Conservation (phyloP, 345 rosid genomes). For the Rhodamnia rubescens region DNA sequence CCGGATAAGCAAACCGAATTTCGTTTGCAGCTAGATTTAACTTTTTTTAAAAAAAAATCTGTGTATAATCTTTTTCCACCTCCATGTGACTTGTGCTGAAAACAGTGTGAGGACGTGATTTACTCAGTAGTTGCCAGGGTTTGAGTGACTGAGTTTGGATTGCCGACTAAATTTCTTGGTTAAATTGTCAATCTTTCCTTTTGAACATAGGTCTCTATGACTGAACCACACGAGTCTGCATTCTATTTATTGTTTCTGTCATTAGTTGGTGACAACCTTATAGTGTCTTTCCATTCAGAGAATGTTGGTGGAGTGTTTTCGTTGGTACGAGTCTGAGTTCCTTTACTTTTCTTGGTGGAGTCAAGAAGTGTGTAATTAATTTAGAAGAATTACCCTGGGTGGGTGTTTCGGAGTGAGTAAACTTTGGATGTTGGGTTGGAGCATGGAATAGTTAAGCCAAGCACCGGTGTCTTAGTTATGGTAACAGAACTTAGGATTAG, state of each 20-base stretch:
- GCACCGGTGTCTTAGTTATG: neutral
- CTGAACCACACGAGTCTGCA: neutral
- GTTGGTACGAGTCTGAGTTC: neutral
- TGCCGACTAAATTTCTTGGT: neutral
- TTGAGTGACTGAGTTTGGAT: neutral
- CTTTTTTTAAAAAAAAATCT: neutral
- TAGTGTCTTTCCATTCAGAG: neutral
- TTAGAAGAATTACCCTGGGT: neutral
- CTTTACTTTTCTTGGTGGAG: neutral
- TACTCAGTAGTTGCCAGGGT: neutral
- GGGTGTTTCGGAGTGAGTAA: neutral
- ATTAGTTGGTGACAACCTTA: neutral
- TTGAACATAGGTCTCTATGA: neutral
- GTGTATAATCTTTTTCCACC: neutral
- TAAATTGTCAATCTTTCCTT: neutral
- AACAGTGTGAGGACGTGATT: neutral
- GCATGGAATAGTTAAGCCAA: neutral
- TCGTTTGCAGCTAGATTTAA: neutral
- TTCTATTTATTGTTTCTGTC: neutral
- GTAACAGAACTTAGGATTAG: neutral
- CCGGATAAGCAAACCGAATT: neutral
- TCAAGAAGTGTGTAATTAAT: neutral
- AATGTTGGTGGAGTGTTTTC: neutral
- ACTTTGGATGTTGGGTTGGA: neutral
- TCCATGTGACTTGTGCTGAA: neutral